phyloP scores from a whole-genome alignment of 163 green algal species.

The Smithsoniella earleae region DNA sequence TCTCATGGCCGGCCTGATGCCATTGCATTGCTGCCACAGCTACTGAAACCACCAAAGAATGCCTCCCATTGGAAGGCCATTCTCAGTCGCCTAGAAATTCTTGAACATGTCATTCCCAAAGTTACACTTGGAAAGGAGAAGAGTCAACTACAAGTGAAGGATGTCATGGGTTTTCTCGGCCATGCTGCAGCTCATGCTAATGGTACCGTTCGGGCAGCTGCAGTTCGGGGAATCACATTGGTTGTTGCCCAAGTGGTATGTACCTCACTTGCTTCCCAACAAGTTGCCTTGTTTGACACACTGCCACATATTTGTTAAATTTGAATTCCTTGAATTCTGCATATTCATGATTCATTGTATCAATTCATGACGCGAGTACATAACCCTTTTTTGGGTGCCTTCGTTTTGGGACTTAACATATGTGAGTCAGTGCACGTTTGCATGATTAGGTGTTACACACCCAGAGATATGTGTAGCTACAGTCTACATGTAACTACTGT shows the following conservation, averaged over 20 bases:
- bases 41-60: slow-evolving; percentile 44
- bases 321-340: no score
- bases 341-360: no score
- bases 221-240: background rate
- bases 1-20: background rate
- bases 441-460: no score
- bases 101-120: slow-evolving; percentile 32
- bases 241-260: slow-evolving; percentile 11
- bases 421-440: no score
- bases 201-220: background rate
- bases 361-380: no score
- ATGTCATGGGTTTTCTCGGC: slow-evolving; percentile 1
- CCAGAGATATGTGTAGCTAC: no score
- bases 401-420: no score
- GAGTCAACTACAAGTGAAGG: background rate
- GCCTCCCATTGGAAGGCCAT: slow-evolving; percentile 60
- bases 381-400: no score
- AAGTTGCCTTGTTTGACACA: no score
- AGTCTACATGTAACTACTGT: no score
- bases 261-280: background rate
- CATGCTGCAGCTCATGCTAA: background rate
- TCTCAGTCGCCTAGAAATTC: slow-evolving; percentile 53
- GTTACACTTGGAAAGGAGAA: background rate
- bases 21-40: slow-evolving; percentile 1
- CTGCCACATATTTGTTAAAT: no score